Evolutionary conservation across 768 basidiomycete species (phyloP), one percentile per base, ranked within the genome.

Genomic region (Pulveroboletus sp.): DNA sequence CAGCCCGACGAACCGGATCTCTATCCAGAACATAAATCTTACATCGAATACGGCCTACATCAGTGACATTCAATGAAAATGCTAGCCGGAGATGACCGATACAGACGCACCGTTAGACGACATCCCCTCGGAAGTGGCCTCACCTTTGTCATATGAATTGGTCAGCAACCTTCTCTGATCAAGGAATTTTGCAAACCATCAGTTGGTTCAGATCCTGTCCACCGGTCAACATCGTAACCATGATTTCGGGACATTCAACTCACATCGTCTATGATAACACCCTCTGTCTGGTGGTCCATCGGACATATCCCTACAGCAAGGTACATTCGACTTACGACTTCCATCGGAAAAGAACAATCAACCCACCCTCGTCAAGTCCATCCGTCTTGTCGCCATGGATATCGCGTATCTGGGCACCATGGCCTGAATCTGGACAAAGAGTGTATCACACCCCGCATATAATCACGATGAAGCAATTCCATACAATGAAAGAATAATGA

Each of bases 381-480:
- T 89, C 86, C 0, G 74, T 70, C 68, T 95, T 85, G 57, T 91
- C 89, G 3, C 88, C 89, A 56, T 89, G 77, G 2, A 69, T 52
- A 67, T 96, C 93, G 45, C 74, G 75, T 3, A 85, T 83, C 63
- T 94, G 93, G 10, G 93, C 95, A n/a, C 96, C 95, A 59, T 97
- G 94, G 1, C 94, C 95, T 1, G 93, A 95, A 68, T 91, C 87
- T 89, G 48, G 22, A 47, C 9, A n/a, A 40, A 36, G 5, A 37
- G 32, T 7, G 34, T 24, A 17, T 22, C 46, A 3, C 6, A 29
- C 1, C 8, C 7, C 13, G 26, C 17, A 7, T 34, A 29, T 22
- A 17, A 26, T 24, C 10, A 35, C 13, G 6, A 12, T 31, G 19
- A 2, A 0, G 6, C 23, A 6, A 17, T 37, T 29, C 37, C 68